Base-by-base conservation (phyloP, 345 rosid genomes). In the Hevea brasiliensis region DNA sequence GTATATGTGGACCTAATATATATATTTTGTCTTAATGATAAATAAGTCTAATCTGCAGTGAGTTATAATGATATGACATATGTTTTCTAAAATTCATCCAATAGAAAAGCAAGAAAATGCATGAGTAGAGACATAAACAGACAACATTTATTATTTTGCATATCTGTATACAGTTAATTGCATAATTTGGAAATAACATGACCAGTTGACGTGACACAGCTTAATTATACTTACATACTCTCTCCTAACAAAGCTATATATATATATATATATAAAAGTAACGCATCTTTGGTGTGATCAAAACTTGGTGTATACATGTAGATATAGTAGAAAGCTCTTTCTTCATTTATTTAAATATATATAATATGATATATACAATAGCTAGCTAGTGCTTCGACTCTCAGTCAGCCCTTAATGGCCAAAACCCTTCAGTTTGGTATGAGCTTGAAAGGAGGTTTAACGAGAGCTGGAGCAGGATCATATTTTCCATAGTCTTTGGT, bases 401-500 rank as follows among this genome's bases (percentile, higher is more conserved):
- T n/a, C n/a, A n/a, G n/a, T n/a, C n/a, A n/a, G n/a, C n/a, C n/a
- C 24, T 32, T 65, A 12, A 69, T 76, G 59, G 61, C 17, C 24
- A 21, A 58, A 27, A 58, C 13, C 10, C 51, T 84, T 91, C 83
- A 94, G 78, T 92, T 90, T 41, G 95, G 98, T 76, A 92, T 95
- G 83, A 88, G 92, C 92, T 95, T 92, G 92, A 82, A 95, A 81
- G 92, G 99, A 66, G 99, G 99, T 87, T 81, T 84, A 7, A 77
- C 88, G 60, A 95, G 86, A 73, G 85, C 82, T 56, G 95, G 96
- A 24, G 85, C 64, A 44, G 99, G 94, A 74, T 83, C 89, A 68
- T 73, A 89, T 63, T 74, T 80, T n/a, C 97, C 98, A 74, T 95
- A 90, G 82, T 95, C 99, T 74, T 76, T 80, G 73, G 86, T 75